Conservation (phyloP, 2,329 filamentous ascomycete genomes). For the Harringtonia aguacate region DNA sequence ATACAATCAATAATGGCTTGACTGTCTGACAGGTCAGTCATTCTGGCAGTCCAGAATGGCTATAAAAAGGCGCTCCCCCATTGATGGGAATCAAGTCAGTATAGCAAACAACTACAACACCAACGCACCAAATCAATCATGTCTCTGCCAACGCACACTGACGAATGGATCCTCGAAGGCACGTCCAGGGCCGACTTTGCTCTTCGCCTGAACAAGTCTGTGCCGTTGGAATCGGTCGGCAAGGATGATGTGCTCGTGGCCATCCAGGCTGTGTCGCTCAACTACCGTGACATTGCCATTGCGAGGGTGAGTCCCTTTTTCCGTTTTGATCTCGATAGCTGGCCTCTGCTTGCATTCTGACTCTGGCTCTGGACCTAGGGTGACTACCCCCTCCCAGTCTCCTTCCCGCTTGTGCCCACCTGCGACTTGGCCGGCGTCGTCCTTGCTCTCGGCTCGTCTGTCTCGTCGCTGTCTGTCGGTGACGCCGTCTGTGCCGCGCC, state of each 20-base stretch:
- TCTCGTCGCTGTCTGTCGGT: constrained; percentile 37
- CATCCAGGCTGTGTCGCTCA: constrained; percentile 40
- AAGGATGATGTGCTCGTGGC: constrained; percentile 65
- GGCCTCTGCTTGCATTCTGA: neutral
- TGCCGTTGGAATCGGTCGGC: constrained; percentile 29
- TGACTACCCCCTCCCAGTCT: constrained; percentile 32
- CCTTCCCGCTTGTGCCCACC: constrained; percentile 33
- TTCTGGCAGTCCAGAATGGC: no score
- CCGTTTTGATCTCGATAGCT: no score
- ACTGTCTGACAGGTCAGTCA: no score
- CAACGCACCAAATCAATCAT: neutral
- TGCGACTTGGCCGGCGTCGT: constrained; percentile 45
- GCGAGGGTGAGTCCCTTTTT: constrained; percentile 19
- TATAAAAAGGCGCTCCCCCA: no score
- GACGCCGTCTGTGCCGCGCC: constrained; percentile 30
- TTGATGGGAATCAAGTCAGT: no score
- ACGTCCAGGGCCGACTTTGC: neutral
- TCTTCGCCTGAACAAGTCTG: neutral
- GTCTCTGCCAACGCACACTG: neutral
- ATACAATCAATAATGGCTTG: no score
- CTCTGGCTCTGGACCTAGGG: constrained; percentile 18
- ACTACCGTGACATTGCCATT: constrained; percentile 44
- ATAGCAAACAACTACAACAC: no score
- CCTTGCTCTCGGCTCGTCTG: constrained; percentile 36
- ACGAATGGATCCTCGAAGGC: neutral